Percentiles rank a stretch among this genome's conserved stretches.
Conservation (phyloP, 2,329 filamentous ascomycete species). For the Diaporthe longicolla region DNA sequence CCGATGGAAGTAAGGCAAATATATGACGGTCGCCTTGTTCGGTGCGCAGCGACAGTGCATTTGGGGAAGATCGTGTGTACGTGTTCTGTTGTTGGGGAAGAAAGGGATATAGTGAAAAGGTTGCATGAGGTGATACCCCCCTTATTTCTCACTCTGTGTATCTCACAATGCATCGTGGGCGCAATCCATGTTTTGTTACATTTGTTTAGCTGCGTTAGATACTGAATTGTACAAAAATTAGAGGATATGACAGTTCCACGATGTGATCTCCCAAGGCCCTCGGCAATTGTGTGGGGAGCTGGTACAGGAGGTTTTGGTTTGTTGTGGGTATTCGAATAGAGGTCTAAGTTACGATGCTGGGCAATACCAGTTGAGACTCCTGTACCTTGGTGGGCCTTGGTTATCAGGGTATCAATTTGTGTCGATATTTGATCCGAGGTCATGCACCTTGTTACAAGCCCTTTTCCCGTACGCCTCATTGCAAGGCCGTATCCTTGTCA, state of each 20-base stretch:
- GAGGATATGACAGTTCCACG: neutral
- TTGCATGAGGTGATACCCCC: conserved; percentile 39
- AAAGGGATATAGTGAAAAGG: neutral
- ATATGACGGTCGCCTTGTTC: too few species aligned
- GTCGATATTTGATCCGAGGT: neutral
- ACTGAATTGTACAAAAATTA: conserved; percentile 28
- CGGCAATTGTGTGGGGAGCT: neutral
- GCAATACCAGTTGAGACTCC: neutral
- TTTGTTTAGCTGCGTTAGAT: conserved; percentile 13
- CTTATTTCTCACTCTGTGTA: conserved; percentile 15
- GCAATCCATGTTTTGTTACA: conserved; percentile 12
- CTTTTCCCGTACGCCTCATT: neutral
- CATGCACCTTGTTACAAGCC: neutral
- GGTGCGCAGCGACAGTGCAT: neutral
- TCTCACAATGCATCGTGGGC: conserved; percentile 9
- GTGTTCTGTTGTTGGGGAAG: neutral
- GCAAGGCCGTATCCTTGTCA: neutral
- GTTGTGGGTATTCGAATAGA: neutral
- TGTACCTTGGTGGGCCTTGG: too few species aligned
- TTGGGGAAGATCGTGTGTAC: neutral
- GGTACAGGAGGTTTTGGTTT: too few species aligned
- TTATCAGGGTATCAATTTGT: conserved; percentile 8
- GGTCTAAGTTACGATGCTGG: neutral
- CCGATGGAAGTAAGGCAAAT: neutral
- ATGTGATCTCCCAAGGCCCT: neutral